A percentile compares a stretch with the other conserved stretches of the same genome.
Conservation (phyloP, 108 stramenopile genomes). For the Conticribra weissflogii region DNA sequence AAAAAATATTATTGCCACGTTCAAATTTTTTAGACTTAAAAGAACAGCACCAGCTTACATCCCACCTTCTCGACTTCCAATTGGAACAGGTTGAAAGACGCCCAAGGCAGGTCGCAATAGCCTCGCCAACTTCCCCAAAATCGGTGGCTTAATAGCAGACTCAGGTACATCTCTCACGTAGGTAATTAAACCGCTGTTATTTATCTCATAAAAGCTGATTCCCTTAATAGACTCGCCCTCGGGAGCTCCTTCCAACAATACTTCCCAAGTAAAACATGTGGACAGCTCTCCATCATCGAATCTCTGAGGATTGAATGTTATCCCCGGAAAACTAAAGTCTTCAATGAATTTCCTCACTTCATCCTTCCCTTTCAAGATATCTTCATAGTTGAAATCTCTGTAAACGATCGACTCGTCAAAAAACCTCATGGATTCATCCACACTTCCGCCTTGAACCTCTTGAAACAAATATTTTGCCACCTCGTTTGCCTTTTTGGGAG, state of each 20-base stretch:
- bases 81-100: constrained; percentile 52
- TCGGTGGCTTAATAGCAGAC: constrained; percentile 74
- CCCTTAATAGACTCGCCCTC: constrained; percentile 70
- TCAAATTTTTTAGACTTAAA: too few species aligned
- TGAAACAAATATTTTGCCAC: constrained; percentile 74
- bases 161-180: constrained; percentile 83
- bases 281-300: constrained; percentile 71
- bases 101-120: constrained; percentile 64
- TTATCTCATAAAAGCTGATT: constrained; percentile 76
- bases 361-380: constrained; percentile 50
- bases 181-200: constrained; percentile 55
- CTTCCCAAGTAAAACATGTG: constrained; percentile 84
- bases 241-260: constrained; percentile 59
- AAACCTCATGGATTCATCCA: constrained; percentile 70
- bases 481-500: constrained; percentile 66
- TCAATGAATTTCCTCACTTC: constrained; percentile 72
- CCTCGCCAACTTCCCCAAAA: constrained; percentile 67
- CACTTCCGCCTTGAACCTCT: constrained; percentile 66
- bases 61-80: constrained; percentile 38
- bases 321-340: constrained; percentile 81
- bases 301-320: constrained; percentile 64
- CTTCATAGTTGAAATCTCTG: constrained; percentile 78
- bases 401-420: constrained; percentile 68
- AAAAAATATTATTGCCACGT: too few species aligned
- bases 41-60: too few species aligned